Percentiles rank a stretch among this genome's conserved stretches.
These are phyloP conservation scores for Lathyrus aphaca DNA, from an alignment of 306 rosid species.

Conservation along the genomic window DNA sequence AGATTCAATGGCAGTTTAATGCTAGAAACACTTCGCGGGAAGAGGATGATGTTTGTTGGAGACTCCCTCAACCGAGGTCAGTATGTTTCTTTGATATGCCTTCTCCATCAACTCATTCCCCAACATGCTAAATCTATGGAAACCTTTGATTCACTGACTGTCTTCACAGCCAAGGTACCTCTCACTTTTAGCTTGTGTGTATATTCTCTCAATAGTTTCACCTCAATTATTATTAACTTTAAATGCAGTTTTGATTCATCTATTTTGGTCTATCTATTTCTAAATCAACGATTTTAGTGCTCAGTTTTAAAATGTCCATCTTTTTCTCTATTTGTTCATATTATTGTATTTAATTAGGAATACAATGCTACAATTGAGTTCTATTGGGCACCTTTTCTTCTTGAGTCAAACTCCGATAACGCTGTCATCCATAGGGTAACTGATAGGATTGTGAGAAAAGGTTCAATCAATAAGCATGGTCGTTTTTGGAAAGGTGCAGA, in stretches of 20 bases:
- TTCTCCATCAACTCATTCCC: slow-evolving; percentile 74
- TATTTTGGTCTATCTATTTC: not conserved
- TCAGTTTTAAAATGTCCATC: not conserved
- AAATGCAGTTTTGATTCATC: not conserved
- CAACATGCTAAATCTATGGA: slow-evolving; percentile 79
- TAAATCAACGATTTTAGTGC: not conserved
- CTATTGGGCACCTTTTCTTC: slow-evolving; percentile 99
- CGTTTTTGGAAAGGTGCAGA: slow-evolving; percentile 83
- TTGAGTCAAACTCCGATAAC: slow-evolving; percentile 86
- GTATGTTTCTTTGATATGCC: slow-evolving; percentile 85
- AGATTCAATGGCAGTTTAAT: slow-evolving; percentile 85
- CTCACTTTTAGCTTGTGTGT: not conserved
- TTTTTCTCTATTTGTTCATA: slow-evolving; percentile 1
- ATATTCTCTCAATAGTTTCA: slow-evolving; percentile 2
- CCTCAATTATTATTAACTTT: slow-evolving; percentile 1
- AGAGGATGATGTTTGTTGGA: slow-evolving; percentile 89
- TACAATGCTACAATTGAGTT: slow-evolving; percentile 94
- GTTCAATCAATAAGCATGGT: slow-evolving; percentile 86
- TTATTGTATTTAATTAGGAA: slow-evolving; percentile 47
- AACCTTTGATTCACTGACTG: slow-evolving; percentile 79
- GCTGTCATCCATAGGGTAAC: slow-evolving; percentile 82
- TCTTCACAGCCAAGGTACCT: slow-evolving; percentile 76
- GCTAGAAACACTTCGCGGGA: slow-evolving; percentile 87
- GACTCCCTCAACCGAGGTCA: slow-evolving; percentile 93
- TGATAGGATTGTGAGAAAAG: slow-evolving; percentile 83